Percentiles rank a stretch among this genome's conserved stretches.
These are phyloP conservation scores for Geotrichum fermentans DNA, from an alignment of 1,139 yeast species.

Conservation along the genomic window DNA sequence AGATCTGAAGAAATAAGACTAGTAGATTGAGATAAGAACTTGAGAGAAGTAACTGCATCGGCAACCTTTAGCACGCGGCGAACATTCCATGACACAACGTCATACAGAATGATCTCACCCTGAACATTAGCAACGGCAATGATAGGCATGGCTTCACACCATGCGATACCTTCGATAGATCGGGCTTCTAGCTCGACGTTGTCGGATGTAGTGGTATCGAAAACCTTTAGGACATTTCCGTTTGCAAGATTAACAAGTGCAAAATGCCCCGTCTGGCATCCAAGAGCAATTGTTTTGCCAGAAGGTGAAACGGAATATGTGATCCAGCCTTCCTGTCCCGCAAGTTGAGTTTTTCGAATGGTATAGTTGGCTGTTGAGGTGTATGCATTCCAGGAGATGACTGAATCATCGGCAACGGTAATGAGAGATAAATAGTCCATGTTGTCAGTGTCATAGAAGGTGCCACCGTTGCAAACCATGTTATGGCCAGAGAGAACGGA, in stretches of 20 bases:
- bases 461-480: constrained; percentile 65
- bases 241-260: constrained; percentile 67
- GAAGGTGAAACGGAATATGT: constrained; percentile 54
- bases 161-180: constrained; percentile 78
- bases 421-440: constrained; percentile 59
- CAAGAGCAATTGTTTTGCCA: constrained; percentile 51
- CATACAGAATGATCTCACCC: constrained; percentile 78
- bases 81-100: constrained; percentile 79
- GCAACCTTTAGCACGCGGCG: constrained; percentile 64
- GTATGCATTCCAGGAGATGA: constrained; percentile 87
- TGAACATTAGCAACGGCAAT: constrained; percentile 86
- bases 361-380: constrained; percentile 55
- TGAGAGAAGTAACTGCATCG: constrained; percentile 79
- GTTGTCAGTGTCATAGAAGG: constrained; percentile 59
- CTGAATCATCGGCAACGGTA: constrained; percentile 79
- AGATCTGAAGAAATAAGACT: constrained; percentile 66
- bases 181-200: constrained; percentile 62
- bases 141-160: constrained; percentile 64
- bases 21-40: constrained; percentile 57
- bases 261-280: constrained; percentile 82
- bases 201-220: constrained; percentile 53
- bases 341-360: constrained; percentile 61
- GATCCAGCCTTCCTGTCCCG: constrained; percentile 83
- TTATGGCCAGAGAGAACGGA: constrained; percentile 81
- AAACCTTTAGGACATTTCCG: constrained; percentile 63